Evolutionary conservation across 2,329 filamentous ascomycete genomes (phyloP).

Genomic region (Chlorencoelia australis): DNA sequence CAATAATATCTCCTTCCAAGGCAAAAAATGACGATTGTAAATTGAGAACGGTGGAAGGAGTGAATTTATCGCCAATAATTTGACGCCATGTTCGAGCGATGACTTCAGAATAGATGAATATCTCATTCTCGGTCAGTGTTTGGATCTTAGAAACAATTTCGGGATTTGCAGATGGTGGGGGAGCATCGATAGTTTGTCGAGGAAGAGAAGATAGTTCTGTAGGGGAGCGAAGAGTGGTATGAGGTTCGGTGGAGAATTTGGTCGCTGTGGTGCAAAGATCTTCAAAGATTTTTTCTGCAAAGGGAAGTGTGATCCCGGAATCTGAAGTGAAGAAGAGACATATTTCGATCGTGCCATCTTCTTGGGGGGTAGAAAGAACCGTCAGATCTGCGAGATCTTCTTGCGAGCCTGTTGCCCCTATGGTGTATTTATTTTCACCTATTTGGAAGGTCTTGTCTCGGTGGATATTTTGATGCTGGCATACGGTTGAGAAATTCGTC

Average conservation of each 20-base stretch:
- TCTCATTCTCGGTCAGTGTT: not conserved
- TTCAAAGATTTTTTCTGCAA: conserved; percentile 6
- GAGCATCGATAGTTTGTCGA: not conserved
- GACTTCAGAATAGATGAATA: conserved; percentile 1
- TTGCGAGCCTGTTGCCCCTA: conserved; percentile 8
- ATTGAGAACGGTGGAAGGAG: too few relatives aligned
- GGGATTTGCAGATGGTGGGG: not conserved
- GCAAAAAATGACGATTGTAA: conserved; percentile 7
- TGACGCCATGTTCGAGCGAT: conserved; percentile 3
- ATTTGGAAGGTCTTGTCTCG: conserved; percentile 1
- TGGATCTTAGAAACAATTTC: not conserved
- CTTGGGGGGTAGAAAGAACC: conserved; percentile 7
- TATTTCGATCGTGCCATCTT: conserved; percentile 8
- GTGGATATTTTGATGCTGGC: conserved; percentile 14
- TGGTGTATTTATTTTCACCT: conserved; percentile 6
- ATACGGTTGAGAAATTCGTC: conserved; percentile 10
- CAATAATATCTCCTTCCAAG: conserved; percentile 10
- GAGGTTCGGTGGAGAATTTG: conserved; percentile 2
- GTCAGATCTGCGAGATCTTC: conserved; percentile 11
- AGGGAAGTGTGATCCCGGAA: conserved; percentile 2
- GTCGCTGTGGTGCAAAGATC: conserved; percentile 2
- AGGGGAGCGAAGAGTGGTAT: conserved; percentile 1
- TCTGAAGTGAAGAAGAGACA: conserved; percentile 6
- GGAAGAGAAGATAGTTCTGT: not conserved
- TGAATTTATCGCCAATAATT: conserved; percentile 2